A percentile compares a stretch with the other conserved stretches of the same genome.
Conservation (phyloP, 2,329 filamentous ascomycete genomes). For the Colletotrichum ledebouriae region DNA sequence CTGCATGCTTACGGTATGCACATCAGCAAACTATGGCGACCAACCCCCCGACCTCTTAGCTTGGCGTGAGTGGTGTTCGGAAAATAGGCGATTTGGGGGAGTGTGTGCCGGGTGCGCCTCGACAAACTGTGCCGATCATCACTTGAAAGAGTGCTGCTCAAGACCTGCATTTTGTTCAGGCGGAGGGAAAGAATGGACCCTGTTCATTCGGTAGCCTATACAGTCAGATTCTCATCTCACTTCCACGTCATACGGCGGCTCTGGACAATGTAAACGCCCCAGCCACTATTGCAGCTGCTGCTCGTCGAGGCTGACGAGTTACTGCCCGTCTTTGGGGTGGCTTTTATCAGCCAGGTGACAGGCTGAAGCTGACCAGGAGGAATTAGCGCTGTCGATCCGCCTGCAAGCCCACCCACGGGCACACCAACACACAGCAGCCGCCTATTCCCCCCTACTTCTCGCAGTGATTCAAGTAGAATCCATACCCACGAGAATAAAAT, state of each 20-base stretch:
- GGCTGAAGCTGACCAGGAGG: slow-evolving; percentile 17
- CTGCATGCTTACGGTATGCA: neutral
- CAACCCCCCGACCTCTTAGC: neutral
- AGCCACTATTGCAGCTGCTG: neutral
- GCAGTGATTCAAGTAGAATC: no score
- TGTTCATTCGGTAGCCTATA: neutral
- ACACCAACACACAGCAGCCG: no score
- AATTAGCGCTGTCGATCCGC: slow-evolving; percentile 34
- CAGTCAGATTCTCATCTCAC: no score
- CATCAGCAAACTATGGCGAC: neutral
- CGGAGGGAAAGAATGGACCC: neutral
- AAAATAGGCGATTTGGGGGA: neutral
- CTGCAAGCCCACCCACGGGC: neutral
- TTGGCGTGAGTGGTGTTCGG: neutral
- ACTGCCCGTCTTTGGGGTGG: slow-evolving; percentile 1
- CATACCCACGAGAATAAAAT: no score
- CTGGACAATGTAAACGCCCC: neutral
- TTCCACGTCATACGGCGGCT: neutral
- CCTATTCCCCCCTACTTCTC: no score
- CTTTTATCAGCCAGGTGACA: slow-evolving; percentile 13
- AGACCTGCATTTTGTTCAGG: neutral
- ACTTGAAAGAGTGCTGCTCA: neutral
- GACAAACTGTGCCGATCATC: neutral
- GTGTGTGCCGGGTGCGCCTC: neutral
- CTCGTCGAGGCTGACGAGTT: neutral